These are phyloP conservation scores for Suillus decipiens DNA, from an alignment of 768 basidiomycete species.

Conservation along the genomic window DNA sequence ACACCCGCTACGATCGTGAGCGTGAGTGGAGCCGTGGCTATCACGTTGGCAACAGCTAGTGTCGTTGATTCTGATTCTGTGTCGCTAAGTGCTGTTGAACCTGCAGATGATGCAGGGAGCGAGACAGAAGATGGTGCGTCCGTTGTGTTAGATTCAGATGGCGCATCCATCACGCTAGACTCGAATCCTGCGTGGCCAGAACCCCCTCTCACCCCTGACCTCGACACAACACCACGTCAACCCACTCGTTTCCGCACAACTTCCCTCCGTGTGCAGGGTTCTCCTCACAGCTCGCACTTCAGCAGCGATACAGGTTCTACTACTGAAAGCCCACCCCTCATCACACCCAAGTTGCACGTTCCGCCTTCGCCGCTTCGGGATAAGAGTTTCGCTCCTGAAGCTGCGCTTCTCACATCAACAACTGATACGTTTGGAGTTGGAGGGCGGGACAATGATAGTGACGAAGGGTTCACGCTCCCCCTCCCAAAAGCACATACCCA, in stretches of 20 bases:
- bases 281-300: conserved; percentile 52
- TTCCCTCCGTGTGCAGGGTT: conserved; percentile 35
- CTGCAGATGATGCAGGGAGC: neutral
- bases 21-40: conserved; percentile 48
- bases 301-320: conserved; percentile 40
- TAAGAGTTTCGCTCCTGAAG: conserved; percentile 25
- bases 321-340: conserved; percentile 20
- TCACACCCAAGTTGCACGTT: conserved; percentile 26
- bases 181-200: conserved; percentile 20
- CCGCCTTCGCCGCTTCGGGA: conserved; percentile 20
- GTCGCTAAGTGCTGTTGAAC: conserved; percentile 13
- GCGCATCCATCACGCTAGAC: neutral
- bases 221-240: conserved; percentile 27
- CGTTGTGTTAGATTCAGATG: neutral
- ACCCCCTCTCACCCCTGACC: conserved; percentile 27
- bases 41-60: conserved; percentile 50
- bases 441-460: conserved; percentile 19
- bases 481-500: conserved; percentile 30
- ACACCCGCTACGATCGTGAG: conserved; percentile 44
- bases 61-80: conserved; percentile 40
- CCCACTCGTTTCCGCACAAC: conserved; percentile 30
- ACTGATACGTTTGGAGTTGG: conserved; percentile 46
- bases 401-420: conserved; percentile 29
- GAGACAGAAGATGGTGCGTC: neutral
- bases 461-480: conserved; percentile 20